phyloP scores from a whole-genome alignment of 83 land plant species.

The Picea abies region DNA sequence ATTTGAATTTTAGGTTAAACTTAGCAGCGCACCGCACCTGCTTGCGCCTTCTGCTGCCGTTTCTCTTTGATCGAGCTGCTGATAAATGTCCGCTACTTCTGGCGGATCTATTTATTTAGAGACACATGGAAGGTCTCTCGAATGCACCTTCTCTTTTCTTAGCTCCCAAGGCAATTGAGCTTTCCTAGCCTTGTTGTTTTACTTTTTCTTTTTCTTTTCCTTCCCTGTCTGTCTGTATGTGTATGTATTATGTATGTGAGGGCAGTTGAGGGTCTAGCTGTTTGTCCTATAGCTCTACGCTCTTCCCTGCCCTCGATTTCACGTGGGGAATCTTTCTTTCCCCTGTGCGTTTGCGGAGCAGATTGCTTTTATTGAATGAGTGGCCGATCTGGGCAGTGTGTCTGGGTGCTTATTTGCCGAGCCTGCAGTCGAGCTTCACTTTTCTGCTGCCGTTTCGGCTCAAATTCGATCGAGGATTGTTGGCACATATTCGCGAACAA shows the following conservation, averaged over 20 bases:
- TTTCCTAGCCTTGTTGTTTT: neutral
- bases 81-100: neutral
- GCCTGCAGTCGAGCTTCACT: no score
- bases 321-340: constrained; percentile 18
- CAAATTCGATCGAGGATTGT: no score
- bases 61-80: neutral
- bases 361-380: constrained; percentile 5
- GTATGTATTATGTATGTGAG: constrained; percentile 10
- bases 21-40: neutral
- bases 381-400: constrained; percentile 11
- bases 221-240: neutral
- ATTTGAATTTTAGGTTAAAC: neutral
- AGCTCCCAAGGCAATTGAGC: neutral
- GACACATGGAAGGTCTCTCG: neutral
- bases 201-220: neutral
- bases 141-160: neutral
- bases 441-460: no score
- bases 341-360: constrained; percentile 3
- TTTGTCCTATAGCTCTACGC: constrained; percentile 12
- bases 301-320: constrained; percentile 14
- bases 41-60: constrained; percentile 12
- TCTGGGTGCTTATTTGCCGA: no score
- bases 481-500: no score
- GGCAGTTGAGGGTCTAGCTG: constrained; percentile 7
- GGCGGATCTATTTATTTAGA: neutral